Base-by-base conservation (phyloP, 2,329 filamentous ascomycete genomes). In the Cytospora leucostoma region DNA sequence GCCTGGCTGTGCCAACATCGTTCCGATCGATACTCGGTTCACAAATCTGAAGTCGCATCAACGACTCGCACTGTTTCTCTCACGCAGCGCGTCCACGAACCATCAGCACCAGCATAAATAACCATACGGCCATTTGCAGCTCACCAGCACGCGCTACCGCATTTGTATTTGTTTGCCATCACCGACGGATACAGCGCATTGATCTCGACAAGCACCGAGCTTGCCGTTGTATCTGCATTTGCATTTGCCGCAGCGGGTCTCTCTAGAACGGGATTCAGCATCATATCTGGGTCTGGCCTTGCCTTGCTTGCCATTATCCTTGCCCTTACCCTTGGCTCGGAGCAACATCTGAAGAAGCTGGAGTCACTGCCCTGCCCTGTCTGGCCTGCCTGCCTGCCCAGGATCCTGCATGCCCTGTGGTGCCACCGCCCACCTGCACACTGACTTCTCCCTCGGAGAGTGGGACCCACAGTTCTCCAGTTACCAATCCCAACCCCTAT, bases 11-110 rank as follows among this genome's bases (percentile, higher is more conserved):
- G 62, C 54, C 56, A 62, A 63, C 70, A 71, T 76, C 73, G 76
- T 79, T 79, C 76, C 75, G 70, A 74, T 76, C 74, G 70, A 74
- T 74, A 61, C 44, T 47, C n/a, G n/a, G 44, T 47, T n/a, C 44
- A 47, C n/a, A 71, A 73, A 69, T 75, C 57, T 78, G 77, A 77
- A 79, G 68, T 70, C 65, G 61, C 64, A 55, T 60, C 64, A 65
- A 57, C 65, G 50, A 59, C 59, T 19, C 58, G 40, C 44, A 27
- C 44, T 47, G 38, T 47, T 21, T 47, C 44, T 21, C 44, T 47
- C n/a, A 17, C 44, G 44, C 44, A 47, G 44, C n/a, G 44, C 63
- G 15, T 56, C 17, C 21, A 57, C 66, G 57, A 63, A 8, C 21
- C n/a, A 47, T 21, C 61, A 27, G 54, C 54, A 21, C 8, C 40